Base-by-base conservation (phyloP, 2,329 filamentous ascomycete genomes). In the Coniella vitis region DNA sequence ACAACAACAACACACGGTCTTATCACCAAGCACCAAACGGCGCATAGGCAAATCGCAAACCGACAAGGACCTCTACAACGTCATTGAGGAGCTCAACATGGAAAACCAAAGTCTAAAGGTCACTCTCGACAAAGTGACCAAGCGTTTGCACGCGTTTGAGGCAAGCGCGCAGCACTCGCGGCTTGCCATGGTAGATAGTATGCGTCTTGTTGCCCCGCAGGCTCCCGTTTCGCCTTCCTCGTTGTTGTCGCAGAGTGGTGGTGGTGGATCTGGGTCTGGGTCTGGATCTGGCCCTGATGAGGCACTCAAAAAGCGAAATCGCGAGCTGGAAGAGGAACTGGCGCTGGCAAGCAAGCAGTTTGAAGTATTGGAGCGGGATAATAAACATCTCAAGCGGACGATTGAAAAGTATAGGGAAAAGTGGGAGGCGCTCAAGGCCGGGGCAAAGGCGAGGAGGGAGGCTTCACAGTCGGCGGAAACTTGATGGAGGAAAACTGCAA, bases 81-180 rank as follows among this genome's bases (percentile, higher is more conserved):
- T 85, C 3, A 73, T 89, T 54, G 93, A 98, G 65, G 93, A 98
- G 65, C 75, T 97, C 9, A 83, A 86, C 55, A 79, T 91, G 42
- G 89, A 97, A 62, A 98, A 97, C 64, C 79, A 86, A 54, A 87
- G 86, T 9, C 75, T 97, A 44, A 91, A 93, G 60, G 80, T 86
- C 49, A 83, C 90, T 58, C 80, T 95, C 8, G 90, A 97, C 65
- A 89, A 88, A 43, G 78, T 96, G 32, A 87, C 86, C 54, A 87
- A 86, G 58, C 81, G 91, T 1, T 77, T 98, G n/a, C 87, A 93
- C 59, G 86, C 90, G 54, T 98, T 95, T 69, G 91, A 98, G 66
- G 84, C 89, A 35, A 90, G 88, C 58, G 89, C 90, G 0, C 93
- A 97, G 67, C 89, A 84, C 55, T 90, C 86, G 34, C 87, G 86